Conservation (phyloP, 352 stramenopile genomes). For the Phytophthora palmivora region DNA sequence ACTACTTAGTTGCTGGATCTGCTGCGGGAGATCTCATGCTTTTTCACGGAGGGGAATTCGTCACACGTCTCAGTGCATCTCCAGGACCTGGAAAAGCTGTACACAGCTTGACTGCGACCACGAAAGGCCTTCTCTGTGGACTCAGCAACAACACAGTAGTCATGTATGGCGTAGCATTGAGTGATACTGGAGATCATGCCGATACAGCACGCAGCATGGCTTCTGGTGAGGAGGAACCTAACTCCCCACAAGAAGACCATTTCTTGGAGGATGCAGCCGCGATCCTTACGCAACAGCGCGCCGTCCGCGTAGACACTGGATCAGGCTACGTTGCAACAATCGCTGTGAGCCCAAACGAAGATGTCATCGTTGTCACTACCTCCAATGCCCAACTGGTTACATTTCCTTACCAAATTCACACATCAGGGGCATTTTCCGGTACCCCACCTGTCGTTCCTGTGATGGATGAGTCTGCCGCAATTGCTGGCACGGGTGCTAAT, state of each 20-base stretch:
- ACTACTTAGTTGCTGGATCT: slow-evolving; percentile 90
- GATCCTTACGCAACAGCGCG: slow-evolving; percentile 63
- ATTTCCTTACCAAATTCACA: slow-evolving; percentile 75
- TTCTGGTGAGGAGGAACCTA: slow-evolving; percentile 21
- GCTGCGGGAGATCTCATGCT: slow-evolving; percentile 85
- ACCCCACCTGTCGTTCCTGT: slow-evolving; percentile 11
- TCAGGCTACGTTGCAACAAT: slow-evolving; percentile 54
- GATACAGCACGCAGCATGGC: slow-evolving; percentile 39
- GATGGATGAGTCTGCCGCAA: slow-evolving; percentile 29
- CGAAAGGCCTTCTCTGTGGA: slow-evolving; percentile 83
- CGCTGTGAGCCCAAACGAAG: slow-evolving; percentile 81
- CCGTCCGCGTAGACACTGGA: slow-evolving; percentile 67
- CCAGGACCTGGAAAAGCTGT: slow-evolving; percentile 60
- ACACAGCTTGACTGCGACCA: slow-evolving; percentile 64
- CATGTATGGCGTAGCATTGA: slow-evolving; percentile 63
- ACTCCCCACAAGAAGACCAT: slow-evolving; percentile 19
- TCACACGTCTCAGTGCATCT: slow-evolving; percentile 61
- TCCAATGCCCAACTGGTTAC: slow-evolving; percentile 71
- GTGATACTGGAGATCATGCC: slow-evolving; percentile 34
- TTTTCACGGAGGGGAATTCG: slow-evolving; percentile 83
- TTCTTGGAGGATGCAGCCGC: slow-evolving; percentile 36
- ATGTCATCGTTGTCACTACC: slow-evolving; percentile 69
- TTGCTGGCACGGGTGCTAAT: slow-evolving; percentile 11
- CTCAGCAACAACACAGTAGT: slow-evolving; percentile 72
- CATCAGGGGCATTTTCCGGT: slow-evolving; percentile 21